Conservation (phyloP, 805 yeast species). For the Candida ovalis region DNA sequence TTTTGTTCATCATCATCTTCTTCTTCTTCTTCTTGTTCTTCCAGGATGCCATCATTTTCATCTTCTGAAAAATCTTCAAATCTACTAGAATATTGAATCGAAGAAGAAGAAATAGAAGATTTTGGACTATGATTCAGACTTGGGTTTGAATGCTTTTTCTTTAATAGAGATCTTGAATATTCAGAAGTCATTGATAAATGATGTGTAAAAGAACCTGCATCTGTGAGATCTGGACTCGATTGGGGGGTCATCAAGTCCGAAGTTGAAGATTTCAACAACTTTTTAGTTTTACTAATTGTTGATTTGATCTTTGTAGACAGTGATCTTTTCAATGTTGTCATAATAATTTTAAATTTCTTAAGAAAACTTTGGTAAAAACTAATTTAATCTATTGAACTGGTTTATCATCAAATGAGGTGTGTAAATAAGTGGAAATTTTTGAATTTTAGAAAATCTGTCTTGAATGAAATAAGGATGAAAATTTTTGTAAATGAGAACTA, state of each 20-base stretch:
- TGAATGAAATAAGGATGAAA: no score
- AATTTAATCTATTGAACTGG: neutral
- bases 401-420: no score
- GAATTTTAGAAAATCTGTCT: no score
- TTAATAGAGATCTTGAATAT: neutral
- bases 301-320: conserved; percentile 11
- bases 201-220: neutral
- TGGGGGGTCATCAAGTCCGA: neutral
- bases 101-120: conserved; percentile 3
- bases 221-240: neutral
- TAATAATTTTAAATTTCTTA: neutral
- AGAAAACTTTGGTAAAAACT: neutral
- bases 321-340: conserved; percentile 12
- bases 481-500: no score
- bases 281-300: conserved; percentile 9
- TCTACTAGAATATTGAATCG: neutral
- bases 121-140: neutral
- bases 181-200: neutral
- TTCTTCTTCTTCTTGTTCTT: no score
- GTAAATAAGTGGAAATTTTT: no score
- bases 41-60: no score
- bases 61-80: neutral
- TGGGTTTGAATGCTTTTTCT: neutral
- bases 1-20: neutral
- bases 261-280: conserved; percentile 2